phyloP scores from a whole-genome alignment of 352 stramenopile species.

The Halophytophthora batemanensis region DNA sequence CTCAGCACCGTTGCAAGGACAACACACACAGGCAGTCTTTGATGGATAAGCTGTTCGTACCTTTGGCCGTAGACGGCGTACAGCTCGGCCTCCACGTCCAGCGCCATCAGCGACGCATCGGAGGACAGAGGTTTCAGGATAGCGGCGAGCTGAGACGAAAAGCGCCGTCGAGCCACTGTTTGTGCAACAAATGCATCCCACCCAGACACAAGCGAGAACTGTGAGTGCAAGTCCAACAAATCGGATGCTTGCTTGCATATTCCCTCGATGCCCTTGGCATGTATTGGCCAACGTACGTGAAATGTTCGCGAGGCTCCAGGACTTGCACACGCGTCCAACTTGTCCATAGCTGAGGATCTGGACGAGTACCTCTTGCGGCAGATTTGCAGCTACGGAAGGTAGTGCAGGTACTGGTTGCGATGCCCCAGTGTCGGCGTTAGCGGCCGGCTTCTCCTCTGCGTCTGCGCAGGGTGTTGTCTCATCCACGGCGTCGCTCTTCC shows the following conservation, averaged over 20 bases:
- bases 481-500: background rate
- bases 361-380: conserved; percentile 74
- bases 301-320: conserved; percentile 75
- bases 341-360: conserved; percentile 65
- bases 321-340: conserved; percentile 76
- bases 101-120: conserved; percentile 39
- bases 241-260: too few species aligned
- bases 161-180: conserved; percentile 60
- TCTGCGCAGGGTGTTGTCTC: background rate
- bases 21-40: background rate
- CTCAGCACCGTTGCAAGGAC: background rate
- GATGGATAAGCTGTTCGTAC: conserved; percentile 4
- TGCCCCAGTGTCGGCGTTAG: background rate
- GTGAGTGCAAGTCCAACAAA: too few species aligned
- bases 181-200: background rate
- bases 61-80: conserved; percentile 56
- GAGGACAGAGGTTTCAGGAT: conserved; percentile 51
- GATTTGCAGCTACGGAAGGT: conserved; percentile 32
- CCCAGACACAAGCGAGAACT: background rate
- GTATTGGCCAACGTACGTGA: conserved; percentile 27
- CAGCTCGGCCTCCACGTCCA: conserved; percentile 58
- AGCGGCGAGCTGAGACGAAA: conserved; percentile 46
- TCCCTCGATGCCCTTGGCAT: too few species aligned
- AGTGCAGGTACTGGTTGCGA: background rate
- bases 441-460: conserved; percentile 15